Base-by-base conservation (phyloP, 495 filamentous ascomycete genomes). In the Cryomyces minteri region DNA sequence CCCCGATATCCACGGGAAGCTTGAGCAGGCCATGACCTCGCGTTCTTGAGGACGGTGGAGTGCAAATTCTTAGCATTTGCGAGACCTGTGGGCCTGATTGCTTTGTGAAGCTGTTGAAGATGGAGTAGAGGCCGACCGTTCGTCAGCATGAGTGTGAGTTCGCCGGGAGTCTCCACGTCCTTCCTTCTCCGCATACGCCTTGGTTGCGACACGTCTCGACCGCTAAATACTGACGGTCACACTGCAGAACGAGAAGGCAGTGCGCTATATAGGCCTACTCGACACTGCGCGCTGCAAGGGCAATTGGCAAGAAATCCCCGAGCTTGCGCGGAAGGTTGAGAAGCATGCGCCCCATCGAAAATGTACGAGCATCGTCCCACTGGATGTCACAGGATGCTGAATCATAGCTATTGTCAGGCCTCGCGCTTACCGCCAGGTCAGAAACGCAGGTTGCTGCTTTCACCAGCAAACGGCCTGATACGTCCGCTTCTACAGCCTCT, bases 261-360 rank as follows among this genome's bases (percentile, higher is more conserved):
- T 70, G 48, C 74, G 77, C 54, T 94, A 94, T 62, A 68, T 88
- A 52, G 67, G 71, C 56, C 74, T 74, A 63, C 74, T 98, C 51
- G 84, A 96, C 56, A 72, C 75, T 52, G 84, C 85, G 51, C 81
- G 90, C 47, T 90, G 83, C 57, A 76, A 88, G 55, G 85, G 84
- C 31, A 77, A 73, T 55, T 98, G 90, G 90, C 72, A 82, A 49
- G 82, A 82, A 31, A 72, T 95, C n/a, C 82, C 81, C 31, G 90
- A 95, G 64, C 67, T 94, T 48, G 76, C 83, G 52, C 74, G 86
- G 52, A 96, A 98, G 63, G 73, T 95, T 48, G 80, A 76, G 54
- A 95, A 96, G 56, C 88, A 96, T 72, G 84, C 86, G 48, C 80
- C 86, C 40, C 77, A 88, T 32, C 77, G 81, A 55, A 72, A 72